These are phyloP conservation scores for Tuctoria greenei DNA, from an alignment of 176 grass and related monocot genomes.

Conservation along the genomic window DNA sequence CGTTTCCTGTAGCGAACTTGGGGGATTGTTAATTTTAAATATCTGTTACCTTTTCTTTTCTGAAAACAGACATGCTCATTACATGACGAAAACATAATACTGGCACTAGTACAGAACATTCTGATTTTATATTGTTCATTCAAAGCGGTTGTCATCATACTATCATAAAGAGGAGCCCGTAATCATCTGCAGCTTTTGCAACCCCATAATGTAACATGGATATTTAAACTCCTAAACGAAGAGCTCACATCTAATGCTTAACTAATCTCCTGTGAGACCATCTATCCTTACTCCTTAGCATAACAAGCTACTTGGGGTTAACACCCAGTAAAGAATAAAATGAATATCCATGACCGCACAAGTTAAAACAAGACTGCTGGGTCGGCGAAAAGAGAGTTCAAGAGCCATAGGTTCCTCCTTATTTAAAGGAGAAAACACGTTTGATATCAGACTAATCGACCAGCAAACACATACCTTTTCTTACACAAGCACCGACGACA, in stretches of 20 bases:
- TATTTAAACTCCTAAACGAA: slow-evolving; percentile 29
- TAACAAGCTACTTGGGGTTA: slow-evolving; percentile 33
- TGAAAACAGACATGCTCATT: background rate
- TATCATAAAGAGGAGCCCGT: slow-evolving; percentile 1
- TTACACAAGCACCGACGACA: slow-evolving; percentile 26
- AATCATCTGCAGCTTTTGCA: background rate
- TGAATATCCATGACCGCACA: slow-evolving; percentile 43
- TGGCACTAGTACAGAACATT: background rate
- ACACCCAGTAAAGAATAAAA: slow-evolving; percentile 43
- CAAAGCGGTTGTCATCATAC: slow-evolving; percentile 13
- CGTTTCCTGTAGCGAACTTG: background rate
- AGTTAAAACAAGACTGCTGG: slow-evolving; percentile 38
- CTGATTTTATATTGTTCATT: background rate
- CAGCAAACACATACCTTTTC: slow-evolving; percentile 16
- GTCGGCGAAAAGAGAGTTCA: background rate
- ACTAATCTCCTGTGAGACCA: slow-evolving; percentile 17
- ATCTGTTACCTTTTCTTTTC: background rate
- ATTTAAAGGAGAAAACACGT: background rate
- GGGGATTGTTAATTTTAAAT: background rate
- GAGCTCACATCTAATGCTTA: slow-evolving; percentile 7
- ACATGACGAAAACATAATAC: background rate
- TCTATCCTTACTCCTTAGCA: slow-evolving; percentile 31
- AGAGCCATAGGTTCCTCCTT: slow-evolving; percentile 5
- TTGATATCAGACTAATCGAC: slow-evolving; percentile 18
- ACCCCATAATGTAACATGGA: slow-evolving; percentile 7